Evolutionary conservation across 345 rosid species (phyloP), one percentile per base, ranked within the genome.

Genomic region (Eucalyptus marginata): DNA sequence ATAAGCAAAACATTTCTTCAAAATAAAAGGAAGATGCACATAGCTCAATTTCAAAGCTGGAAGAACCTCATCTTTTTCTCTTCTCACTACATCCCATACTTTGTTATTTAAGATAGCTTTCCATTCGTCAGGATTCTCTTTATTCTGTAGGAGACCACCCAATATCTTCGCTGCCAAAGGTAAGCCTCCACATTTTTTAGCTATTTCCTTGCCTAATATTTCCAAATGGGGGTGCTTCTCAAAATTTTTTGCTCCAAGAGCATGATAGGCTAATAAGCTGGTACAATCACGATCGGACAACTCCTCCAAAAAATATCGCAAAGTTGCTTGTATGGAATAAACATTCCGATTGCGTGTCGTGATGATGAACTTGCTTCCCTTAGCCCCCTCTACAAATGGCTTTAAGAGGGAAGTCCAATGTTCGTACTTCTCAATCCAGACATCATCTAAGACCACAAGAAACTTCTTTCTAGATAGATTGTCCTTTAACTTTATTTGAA

Each of bases 71-170:
- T 2, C 2, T 1, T 52, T 3, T 52, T 52, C 1, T 52, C 24
- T 3, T 3, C 0, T 3, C 8, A 3, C 56, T 1, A 0, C 3
- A 22, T 54, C 11, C 59, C 59, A 54, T 20, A 2, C 3, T 2
- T 1, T 20, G 3, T 22, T 20, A 20, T 54, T 54, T 54, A 54
- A 54, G 59, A 54, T 56, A 56, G 13, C 62, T 56, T 56, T 5
- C 62, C 29, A 24, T 22, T 56, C 13, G 1, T 56, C 1, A 0
- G 12, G 12, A 56, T 56, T 56, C 29, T 9, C 62, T 56, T 9
- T 56, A 22, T 56, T 56, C 0, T 5, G 62, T 56, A 56, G 62
- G 62, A 56, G 62, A 56, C 62, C 5, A 0, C 62, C 62, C 6
- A 56, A 56, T 4, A 1, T 24, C 62, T 56, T 56, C 1, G 1